Percentiles rank a stretch among this genome's conserved stretches.
These are phyloP conservation scores for Komagataella mondaviorum DNA, from an alignment of 805 yeast genomes.

Conservation along the genomic window DNA sequence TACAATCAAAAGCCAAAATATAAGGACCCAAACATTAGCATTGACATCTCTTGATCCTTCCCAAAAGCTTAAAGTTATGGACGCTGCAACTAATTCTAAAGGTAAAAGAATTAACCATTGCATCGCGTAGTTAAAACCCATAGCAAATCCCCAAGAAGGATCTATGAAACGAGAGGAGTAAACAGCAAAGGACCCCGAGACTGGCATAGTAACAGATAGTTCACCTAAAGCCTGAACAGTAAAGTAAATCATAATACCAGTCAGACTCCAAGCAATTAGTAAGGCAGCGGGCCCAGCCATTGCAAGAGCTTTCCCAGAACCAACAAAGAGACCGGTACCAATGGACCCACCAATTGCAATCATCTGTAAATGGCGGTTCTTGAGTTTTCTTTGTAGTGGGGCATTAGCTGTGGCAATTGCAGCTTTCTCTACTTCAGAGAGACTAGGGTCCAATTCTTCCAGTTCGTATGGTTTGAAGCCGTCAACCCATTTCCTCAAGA, in stretches of 20 bases:
- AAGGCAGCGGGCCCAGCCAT: slow-evolving; percentile 57
- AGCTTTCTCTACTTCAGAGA: slow-evolving; percentile 22
- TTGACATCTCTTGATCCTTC: slow-evolving; percentile 15
- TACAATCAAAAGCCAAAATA: slow-evolving; percentile 34
- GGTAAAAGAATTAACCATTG: slow-evolving; percentile 40
- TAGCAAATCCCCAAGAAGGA: slow-evolving; percentile 49
- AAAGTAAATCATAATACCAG: slow-evolving; percentile 41
- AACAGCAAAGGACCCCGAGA: slow-evolving; percentile 53
- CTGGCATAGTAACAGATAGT: slow-evolving; percentile 45
- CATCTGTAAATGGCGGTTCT: slow-evolving; percentile 50
- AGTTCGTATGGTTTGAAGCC: slow-evolving; percentile 7
- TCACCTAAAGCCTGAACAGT: slow-evolving; percentile 55
- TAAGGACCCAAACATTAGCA: slow-evolving; percentile 31
- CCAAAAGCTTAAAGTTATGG: slow-evolving; percentile 42
- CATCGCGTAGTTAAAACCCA: slow-evolving; percentile 43
- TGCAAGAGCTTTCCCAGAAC: slow-evolving; percentile 44
- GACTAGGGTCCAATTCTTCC: slow-evolving; percentile 18
- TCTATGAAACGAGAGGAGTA: slow-evolving; percentile 48
- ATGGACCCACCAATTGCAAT: slow-evolving; percentile 57
- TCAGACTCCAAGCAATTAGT: slow-evolving; percentile 38
- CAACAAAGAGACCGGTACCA: slow-evolving; percentile 59
- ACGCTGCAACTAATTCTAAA: slow-evolving; percentile 37
- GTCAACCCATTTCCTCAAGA: not conserved
- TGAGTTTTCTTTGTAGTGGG: slow-evolving; percentile 28
- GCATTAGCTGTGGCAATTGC: slow-evolving; percentile 27